A percentile compares a stretch with the other conserved stretches of the same genome.
phyloP scores from a whole-genome alignment of 305 asterid genomes.

The Fraxinus baroniana region DNA sequence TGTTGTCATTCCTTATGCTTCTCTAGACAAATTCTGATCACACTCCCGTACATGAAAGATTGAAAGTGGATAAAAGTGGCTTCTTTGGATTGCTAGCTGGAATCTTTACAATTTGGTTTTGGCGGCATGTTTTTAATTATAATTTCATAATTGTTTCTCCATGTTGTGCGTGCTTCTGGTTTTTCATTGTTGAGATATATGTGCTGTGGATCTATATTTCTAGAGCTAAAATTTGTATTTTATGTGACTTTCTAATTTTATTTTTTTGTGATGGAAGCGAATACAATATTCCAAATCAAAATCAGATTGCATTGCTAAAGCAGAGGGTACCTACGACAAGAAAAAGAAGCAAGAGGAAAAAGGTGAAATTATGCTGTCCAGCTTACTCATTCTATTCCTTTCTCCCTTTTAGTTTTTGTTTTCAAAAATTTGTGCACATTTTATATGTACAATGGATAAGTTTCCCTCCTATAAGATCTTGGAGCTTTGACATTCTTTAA shows the following conservation, averaged over 20 bases:
- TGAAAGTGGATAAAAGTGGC: neutral
- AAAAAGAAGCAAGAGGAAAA: constrained; percentile 95
- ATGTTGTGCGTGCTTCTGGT: neutral
- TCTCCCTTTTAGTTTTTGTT: neutral
- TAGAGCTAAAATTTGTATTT: neutral
- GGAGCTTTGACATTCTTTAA: neutral
- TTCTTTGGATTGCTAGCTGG: neutral
- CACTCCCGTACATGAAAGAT: constrained; percentile 1
- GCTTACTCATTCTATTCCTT: constrained; percentile 10
- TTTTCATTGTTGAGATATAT: constrained; percentile 4
- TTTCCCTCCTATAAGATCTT: neutral
- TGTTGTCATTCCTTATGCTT: neutral
- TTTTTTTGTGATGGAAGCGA: constrained; percentile 54
- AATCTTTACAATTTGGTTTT: neutral
- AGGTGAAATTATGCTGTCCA: constrained; percentile 44
- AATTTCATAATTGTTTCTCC: neutral
- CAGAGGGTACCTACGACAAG: constrained; percentile 96
- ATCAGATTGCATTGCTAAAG: constrained; percentile 94
- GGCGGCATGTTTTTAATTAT: neutral
- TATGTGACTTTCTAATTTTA: constrained; percentile 1
- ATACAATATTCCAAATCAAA: constrained; percentile 88
- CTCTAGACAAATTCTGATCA: neutral
- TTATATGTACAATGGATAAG: neutral
- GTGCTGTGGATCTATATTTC: neutral
- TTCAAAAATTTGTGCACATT: neutral